Percentiles rank a stretch among this genome's conserved stretches.
Conservation (phyloP, 805 yeast species). For the Ogataea methanolica region DNA sequence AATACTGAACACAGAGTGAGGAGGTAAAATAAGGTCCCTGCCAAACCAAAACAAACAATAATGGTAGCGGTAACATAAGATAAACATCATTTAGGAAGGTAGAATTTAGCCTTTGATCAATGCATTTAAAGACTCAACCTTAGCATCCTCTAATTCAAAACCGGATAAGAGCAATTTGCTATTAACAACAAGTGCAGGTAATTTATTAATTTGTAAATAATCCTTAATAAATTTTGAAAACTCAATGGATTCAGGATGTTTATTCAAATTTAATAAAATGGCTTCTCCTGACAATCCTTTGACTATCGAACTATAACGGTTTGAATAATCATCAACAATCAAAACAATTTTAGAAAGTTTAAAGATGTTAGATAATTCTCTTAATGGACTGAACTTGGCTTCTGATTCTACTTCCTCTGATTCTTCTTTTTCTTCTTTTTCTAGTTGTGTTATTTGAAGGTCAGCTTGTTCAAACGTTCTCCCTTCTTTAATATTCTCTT, state of each 20-base stretch:
- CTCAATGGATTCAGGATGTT: conserved; percentile 3
- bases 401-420: background rate
- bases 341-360: conserved; percentile 4
- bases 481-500: background rate
- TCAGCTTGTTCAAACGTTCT: background rate
- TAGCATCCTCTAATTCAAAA: background rate
- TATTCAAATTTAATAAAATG: conserved; percentile 3
- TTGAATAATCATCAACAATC: conserved; percentile 4
- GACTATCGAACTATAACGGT: background rate
- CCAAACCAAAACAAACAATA: too few species aligned
- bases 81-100: too few species aligned
- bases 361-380: conserved; percentile 4
- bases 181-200: conserved; percentile 8
- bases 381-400: background rate
- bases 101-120: too few species aligned
- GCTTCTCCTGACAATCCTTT: conserved; percentile 6
- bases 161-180: background rate
- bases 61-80: too few species aligned
- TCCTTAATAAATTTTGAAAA: conserved; percentile 2
- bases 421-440: background rate
- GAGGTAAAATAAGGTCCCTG: too few species aligned
- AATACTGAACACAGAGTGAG: too few species aligned
- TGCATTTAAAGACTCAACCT: background rate
- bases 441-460: background rate
- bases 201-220: conserved; percentile 5